Percentiles rank a stretch among this genome's conserved stretches.
phyloP scores from a whole-genome alignment of 2,329 filamentous ascomycete species.

The Stagonosporopsis rhizophila region DNA sequence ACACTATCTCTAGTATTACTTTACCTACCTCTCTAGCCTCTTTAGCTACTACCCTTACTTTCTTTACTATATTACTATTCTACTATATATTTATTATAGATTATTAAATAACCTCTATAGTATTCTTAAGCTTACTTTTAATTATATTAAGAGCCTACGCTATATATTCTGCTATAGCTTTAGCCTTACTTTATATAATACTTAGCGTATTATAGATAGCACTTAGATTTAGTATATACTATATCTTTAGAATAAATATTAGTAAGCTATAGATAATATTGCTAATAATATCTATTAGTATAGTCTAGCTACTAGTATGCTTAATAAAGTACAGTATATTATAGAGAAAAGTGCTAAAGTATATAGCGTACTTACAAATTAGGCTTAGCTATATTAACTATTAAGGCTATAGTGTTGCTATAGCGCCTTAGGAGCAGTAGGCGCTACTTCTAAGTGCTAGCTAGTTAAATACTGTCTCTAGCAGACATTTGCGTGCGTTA shows the following conservation, averaged over 20 bases:
- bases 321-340: background rate
- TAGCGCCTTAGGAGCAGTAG: conserved; percentile 10
- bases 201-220: background rate
- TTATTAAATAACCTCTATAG: background rate
- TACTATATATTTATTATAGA: background rate
- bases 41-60: background rate
- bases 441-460: conserved; percentile 17
- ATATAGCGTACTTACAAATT: conserved; percentile 5
- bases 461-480: conserved; percentile 14
- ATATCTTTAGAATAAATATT: background rate
- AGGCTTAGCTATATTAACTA: conserved; percentile 8
- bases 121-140: background rate
- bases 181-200: background rate
- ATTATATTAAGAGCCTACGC: background rate
- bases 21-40: background rate
- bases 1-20: background rate
- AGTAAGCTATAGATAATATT: background rate
- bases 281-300: background rate
- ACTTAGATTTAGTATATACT: background rate
- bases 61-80: background rate
- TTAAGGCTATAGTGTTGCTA: conserved; percentile 17
- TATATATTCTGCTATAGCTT: background rate
- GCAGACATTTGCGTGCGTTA: conserved; percentile 13
- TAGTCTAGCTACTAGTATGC: background rate
- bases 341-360: conserved; percentile 1